A percentile compares a stretch with the other conserved stretches of the same genome.
These are phyloP conservation scores for Elsinoe perseae DNA, from an alignment of 2,329 filamentous ascomycete species.

Conservation along the genomic window DNA sequence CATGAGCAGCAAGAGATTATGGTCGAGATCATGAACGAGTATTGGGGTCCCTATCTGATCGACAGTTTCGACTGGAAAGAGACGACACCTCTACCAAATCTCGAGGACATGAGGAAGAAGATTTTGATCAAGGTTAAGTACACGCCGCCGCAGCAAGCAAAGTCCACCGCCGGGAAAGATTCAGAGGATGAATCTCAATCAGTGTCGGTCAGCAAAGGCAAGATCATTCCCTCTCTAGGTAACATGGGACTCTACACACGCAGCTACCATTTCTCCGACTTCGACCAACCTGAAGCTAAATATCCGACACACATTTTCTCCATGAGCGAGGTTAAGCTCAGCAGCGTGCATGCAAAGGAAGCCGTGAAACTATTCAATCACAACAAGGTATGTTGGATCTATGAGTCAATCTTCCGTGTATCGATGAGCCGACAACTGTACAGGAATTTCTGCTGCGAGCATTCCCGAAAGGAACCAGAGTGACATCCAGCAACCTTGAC, in stretches of 20 bases:
- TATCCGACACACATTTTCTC: conserved; percentile 59
- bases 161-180: conserved; percentile 23
- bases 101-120: conserved; percentile 64
- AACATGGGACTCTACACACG: conserved; percentile 77
- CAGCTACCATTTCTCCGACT: conserved; percentile 69
- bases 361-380: conserved; percentile 62
- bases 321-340: conserved; percentile 54
- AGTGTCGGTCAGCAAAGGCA: conserved; percentile 40
- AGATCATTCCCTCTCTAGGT: conserved; percentile 64
- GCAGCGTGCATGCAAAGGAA: conserved; percentile 57
- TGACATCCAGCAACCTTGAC: conserved; percentile 80
- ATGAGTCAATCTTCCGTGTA: background rate
- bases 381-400: conserved; percentile 43
- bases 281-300: conserved; percentile 53
- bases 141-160: conserved; percentile 32
- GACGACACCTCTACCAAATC: conserved; percentile 54
- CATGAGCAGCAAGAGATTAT: conserved; percentile 79
- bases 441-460: conserved; percentile 74
- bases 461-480: conserved; percentile 74
- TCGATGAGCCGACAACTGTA: background rate
- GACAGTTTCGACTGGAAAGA: conserved; percentile 46
- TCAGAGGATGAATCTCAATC: conserved; percentile 33
- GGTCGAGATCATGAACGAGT: conserved; percentile 87
- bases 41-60: conserved; percentile 70
- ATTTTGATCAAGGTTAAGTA: conserved; percentile 56